Evolutionary conservation across 1,284 basidiomycete genomes (phyloP).

Genomic region (Trichosporon sp.): DNA sequence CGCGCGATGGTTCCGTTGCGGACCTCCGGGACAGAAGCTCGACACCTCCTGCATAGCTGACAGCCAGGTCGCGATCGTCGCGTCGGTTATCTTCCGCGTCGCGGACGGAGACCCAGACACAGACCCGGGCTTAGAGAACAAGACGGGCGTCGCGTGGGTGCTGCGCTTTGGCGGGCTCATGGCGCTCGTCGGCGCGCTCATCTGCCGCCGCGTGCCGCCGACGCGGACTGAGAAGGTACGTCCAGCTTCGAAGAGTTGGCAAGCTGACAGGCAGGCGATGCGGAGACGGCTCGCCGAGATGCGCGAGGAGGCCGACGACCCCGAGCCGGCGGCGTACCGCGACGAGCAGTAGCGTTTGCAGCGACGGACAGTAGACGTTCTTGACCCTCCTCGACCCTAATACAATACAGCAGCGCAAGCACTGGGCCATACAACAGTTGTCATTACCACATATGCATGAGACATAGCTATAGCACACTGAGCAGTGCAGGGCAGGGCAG

Average conservation of each 20-base stretch:
- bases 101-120: constrained; percentile 56
- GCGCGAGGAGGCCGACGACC: constrained; percentile 52
- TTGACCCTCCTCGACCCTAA: no score
- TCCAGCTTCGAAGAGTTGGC: background rate
- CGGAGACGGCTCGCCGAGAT: constrained; percentile 71
- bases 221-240: constrained; percentile 72
- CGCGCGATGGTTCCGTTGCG: no score
- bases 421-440: background rate
- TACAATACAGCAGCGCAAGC: no score
- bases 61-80: constrained; percentile 76
- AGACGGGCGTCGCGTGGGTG: constrained; percentile 88
- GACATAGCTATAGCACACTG: background rate
- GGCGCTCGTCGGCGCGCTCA: constrained; percentile 67
- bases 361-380: no score
- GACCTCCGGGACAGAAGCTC: no score
- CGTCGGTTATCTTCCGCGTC: constrained; percentile 78
- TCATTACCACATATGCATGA: background rate
- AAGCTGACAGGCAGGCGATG: constrained; percentile 57
- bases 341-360: background rate
- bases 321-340: background rate
- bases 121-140: constrained; percentile 60
- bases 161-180: constrained; percentile 84
- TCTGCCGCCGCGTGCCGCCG: constrained; percentile 73
- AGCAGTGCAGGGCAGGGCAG: background rate
- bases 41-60: no score